A percentile compares a stretch with the other conserved stretches of the same genome.
Evolutionary conservation across 352 stramenopile genomes (phyloP).

Genomic region (Phytophthora ramorum): DNA sequence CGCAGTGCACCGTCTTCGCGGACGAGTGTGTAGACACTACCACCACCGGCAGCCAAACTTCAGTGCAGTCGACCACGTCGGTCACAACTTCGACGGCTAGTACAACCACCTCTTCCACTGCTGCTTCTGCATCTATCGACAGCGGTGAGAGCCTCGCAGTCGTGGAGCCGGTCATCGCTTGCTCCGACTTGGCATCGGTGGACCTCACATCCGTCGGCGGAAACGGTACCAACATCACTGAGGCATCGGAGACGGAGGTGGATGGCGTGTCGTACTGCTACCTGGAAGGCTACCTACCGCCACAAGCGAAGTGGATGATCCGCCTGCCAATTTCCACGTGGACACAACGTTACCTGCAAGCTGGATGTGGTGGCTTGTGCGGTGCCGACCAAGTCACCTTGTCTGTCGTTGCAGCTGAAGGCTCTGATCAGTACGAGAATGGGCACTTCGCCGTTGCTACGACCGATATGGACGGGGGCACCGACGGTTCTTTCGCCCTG

Average conservation of each 20-base stretch:
- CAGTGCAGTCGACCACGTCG: not conserved
- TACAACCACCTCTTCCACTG: not conserved
- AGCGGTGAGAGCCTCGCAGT: slow-evolving; percentile 28
- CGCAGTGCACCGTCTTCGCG: slow-evolving; percentile 9
- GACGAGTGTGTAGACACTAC: slow-evolving; percentile 22
- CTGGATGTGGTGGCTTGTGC: slow-evolving; percentile 43
- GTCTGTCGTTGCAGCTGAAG: slow-evolving; percentile 26
- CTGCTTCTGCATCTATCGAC: slow-evolving; percentile 10
- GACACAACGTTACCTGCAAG: slow-evolving; percentile 48
- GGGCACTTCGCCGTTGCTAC: slow-evolving; percentile 41
- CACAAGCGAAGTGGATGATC: slow-evolving; percentile 39
- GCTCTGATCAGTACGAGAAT: slow-evolving; percentile 26
- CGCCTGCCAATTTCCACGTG: slow-evolving; percentile 40
- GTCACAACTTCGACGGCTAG: not conserved
- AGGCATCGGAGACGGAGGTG: slow-evolving; percentile 27
- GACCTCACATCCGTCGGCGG: slow-evolving; percentile 33
- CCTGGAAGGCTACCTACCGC: slow-evolving; percentile 37
- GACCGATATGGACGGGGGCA: slow-evolving; percentile 42
- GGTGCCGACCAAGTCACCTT: slow-evolving; percentile 24
- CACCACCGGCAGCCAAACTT: slow-evolving; percentile 7
- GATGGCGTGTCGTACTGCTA: slow-evolving; percentile 41
- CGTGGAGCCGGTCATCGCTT: slow-evolving; percentile 29
- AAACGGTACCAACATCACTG: slow-evolving; percentile 30
- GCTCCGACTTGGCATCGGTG: slow-evolving; percentile 27
- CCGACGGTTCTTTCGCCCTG: slow-evolving; percentile 36